Base-by-base conservation (phyloP, 208 protist genomes). In the Trypanosoma mega region DNA sequence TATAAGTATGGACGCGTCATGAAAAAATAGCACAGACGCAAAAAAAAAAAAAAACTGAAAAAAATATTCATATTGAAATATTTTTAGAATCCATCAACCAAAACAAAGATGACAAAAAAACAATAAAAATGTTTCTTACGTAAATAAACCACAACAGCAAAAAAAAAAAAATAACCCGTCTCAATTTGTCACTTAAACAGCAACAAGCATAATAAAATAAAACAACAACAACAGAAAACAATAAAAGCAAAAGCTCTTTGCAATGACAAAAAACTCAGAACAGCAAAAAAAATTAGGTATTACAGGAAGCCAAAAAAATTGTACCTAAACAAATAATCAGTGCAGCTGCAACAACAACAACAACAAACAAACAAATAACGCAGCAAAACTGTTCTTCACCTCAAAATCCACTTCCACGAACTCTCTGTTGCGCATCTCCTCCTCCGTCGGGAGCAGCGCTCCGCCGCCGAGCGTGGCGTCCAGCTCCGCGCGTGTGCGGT, bases 401-500 rank as follows among this genome's bases (percentile, higher is more conserved):
- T n/a, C n/a, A 44, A 44, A 44, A n/a, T n/a, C 3, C 2, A 44
- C 52, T 12, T 31, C 21, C 27, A 39, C 52, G 36, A 1, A 12
- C 33, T 21, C 34, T n/a, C 5, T 18, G 14, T 52, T 36, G 47
- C 29, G 58, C 14, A 20, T 34, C 45, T 36, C 36, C 59, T 18
- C 2, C 44, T 31, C 9, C 3, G 60, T 11, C 51, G 66, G 64
- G 49, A 66, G 63, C 34, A 51, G 26, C 0, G 58, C 45, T 31
- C 21, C 29, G 60, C 67, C 68, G 14, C 70, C 52, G 69, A 80
- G 80, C 47, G 65, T 51, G 23, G 12, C 41, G 26, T 47, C 47
- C 56, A 89, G 85, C 57, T 82, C 82, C 39, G 74, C 24, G n/a
- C 33, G 68, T 23, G 81, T 73, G 39, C 84, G 44, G 66, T 85